phyloP scores from a whole-genome alignment of 495 filamentous ascomycete species.

The Platismatia glauca region DNA sequence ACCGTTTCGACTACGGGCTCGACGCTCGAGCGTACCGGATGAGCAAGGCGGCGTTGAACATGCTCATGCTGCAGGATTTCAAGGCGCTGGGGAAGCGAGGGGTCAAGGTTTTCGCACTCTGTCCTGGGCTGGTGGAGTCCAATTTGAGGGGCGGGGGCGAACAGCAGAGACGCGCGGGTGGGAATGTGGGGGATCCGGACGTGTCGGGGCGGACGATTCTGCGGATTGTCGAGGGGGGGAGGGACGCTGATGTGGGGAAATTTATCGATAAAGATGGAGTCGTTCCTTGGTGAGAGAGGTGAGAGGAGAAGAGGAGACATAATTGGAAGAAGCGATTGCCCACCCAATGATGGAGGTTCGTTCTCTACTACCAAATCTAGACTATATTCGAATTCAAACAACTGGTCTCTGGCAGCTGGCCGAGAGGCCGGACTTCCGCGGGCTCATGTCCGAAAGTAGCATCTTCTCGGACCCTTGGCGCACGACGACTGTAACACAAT shows the following conservation, averaged over 20 bases:
- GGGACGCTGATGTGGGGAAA: constrained; percentile 29
- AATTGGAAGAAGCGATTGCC: neutral
- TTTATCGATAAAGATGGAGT: constrained; percentile 29
- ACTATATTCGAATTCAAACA: too few relatives aligned
- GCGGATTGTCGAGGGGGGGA: constrained; percentile 29
- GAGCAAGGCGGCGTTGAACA: constrained; percentile 28
- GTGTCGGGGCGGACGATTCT: constrained; percentile 28
- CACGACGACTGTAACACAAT: too few relatives aligned
- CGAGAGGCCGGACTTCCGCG: too few relatives aligned
- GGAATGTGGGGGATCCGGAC: constrained; percentile 29
- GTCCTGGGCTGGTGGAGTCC: constrained; percentile 29
- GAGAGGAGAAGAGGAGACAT: neutral
- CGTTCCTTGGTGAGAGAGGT: constrained; percentile 29
- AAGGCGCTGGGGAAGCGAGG: constrained; percentile 17
- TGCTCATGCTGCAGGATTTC: constrained; percentile 21
- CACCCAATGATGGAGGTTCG: too few relatives aligned
- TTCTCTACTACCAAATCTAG: too few relatives aligned
- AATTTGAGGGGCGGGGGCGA: constrained; percentile 32
- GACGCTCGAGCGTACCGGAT: constrained; percentile 19
- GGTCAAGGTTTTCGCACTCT: constrained; percentile 26
- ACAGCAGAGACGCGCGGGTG: constrained; percentile 24
- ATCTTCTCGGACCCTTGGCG: too few relatives aligned
- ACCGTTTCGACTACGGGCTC: neutral
- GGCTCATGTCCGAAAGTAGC: too few relatives aligned
- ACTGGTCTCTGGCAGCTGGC: too few relatives aligned